phyloP scores from a whole-genome alignment of 768 basidiomycete genomes.

The Psilocybe azurescens region DNA sequence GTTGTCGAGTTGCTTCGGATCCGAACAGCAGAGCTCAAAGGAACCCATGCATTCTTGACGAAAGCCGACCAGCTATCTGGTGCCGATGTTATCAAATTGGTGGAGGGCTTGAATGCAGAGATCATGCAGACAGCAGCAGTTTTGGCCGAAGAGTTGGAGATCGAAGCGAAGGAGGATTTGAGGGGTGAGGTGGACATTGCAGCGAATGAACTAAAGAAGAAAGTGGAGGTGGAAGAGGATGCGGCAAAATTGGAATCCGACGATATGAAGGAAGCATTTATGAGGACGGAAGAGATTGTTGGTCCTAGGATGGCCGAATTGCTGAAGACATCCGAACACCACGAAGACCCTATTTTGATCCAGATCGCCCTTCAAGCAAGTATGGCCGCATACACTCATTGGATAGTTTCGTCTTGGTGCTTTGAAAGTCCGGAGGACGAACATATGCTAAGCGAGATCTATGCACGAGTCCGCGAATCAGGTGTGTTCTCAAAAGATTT shows the following conservation, averaged over 20 bases:
- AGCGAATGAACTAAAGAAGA: not conserved
- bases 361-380: slow-evolving; percentile 51
- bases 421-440: slow-evolving; percentile 54
- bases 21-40: slow-evolving; percentile 53
- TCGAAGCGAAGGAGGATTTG: slow-evolving; percentile 24
- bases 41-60: slow-evolving; percentile 52
- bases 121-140: slow-evolving; percentile 55
- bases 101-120: slow-evolving; percentile 54
- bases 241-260: slow-evolving; percentile 28
- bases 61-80: slow-evolving; percentile 52
- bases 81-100: slow-evolving; percentile 49
- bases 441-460: slow-evolving; percentile 47
- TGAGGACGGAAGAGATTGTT: slow-evolving; percentile 35
- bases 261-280: slow-evolving; percentile 30
- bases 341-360: slow-evolving; percentile 44
- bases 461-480: slow-evolving; percentile 43
- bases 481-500: slow-evolving; percentile 34
- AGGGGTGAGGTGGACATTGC: not conserved
- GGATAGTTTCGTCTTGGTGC: slow-evolving; percentile 57
- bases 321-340: slow-evolving; percentile 41
- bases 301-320: slow-evolving; percentile 44
- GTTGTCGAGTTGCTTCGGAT: slow-evolving; percentile 38
- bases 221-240: not conserved
- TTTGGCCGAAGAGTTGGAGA: slow-evolving; percentile 49
- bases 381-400: slow-evolving; percentile 51